phyloP scores from a whole-genome alignment of 2,329 filamentous ascomycete genomes.

The Drechmeria coniospora region DNA sequence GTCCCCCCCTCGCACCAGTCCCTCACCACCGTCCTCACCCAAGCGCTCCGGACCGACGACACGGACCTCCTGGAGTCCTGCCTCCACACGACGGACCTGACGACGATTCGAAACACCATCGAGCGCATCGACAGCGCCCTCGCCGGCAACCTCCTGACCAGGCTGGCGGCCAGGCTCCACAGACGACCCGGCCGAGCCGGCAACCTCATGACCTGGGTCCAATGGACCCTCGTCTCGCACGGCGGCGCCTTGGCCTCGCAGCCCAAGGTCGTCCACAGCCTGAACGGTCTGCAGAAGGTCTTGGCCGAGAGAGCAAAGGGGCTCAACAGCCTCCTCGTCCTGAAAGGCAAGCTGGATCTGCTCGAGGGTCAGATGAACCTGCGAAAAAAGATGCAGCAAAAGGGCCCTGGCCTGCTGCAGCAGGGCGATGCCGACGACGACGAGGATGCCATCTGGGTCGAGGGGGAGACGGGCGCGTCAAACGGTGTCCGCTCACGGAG shows the following conservation, averaged over 20 bases:
- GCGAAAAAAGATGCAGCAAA: constrained; percentile 53
- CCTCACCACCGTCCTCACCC: constrained; percentile 79
- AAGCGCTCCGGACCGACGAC: constrained; percentile 88
- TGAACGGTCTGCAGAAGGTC: constrained; percentile 70
- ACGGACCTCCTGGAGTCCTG: constrained; percentile 80
- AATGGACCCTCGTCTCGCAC: constrained; percentile 85
- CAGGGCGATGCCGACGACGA: constrained; percentile 39
- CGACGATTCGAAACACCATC: constrained; percentile 74
- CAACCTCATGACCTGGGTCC: constrained; percentile 85
- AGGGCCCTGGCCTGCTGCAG: constrained; percentile 15
- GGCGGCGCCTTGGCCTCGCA: constrained; percentile 82
- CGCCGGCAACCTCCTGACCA: constrained; percentile 63
- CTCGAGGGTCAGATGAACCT: constrained; percentile 78
- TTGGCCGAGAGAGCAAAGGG: constrained; percentile 75
- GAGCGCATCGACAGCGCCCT: constrained; percentile 77
- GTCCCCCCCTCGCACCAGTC: constrained; percentile 59
- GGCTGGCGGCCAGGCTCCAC: constrained; percentile 76
- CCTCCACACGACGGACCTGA: constrained; percentile 61
- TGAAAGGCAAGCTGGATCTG: constrained; percentile 94
- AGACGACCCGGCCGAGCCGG: constrained; percentile 78
- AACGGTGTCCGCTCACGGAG: constrained; percentile 19
- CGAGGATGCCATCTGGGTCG: constrained; percentile 72
- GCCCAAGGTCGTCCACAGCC: constrained; percentile 63
- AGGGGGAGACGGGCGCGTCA: constrained; percentile 52
- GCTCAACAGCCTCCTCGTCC: constrained; percentile 63